A percentile compares a stretch with the other conserved stretches of the same genome.
These are phyloP conservation scores for Amylostereum areolatum DNA, from an alignment of 1,284 basidiomycete species.

Conservation along the genomic window DNA sequence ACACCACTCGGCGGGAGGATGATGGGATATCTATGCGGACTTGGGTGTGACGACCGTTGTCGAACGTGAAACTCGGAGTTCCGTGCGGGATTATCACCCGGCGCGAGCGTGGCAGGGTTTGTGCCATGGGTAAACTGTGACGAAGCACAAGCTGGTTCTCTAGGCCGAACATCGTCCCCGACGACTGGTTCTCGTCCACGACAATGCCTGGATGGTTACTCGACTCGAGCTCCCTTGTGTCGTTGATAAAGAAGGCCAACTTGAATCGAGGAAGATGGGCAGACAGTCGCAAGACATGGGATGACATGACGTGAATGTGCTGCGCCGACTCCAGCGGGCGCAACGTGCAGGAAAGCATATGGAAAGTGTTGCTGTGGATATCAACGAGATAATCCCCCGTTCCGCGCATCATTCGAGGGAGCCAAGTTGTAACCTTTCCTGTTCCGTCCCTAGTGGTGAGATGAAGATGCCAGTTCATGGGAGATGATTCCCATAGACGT, in stretches of 20 bases:
- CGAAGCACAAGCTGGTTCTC: slow-evolving; percentile 33
- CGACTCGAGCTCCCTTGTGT: slow-evolving; percentile 23
- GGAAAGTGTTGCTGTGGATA: slow-evolving; percentile 25
- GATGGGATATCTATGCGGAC: slow-evolving; percentile 10
- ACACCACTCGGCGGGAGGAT: slow-evolving; percentile 3
- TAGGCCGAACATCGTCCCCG: slow-evolving; percentile 34
- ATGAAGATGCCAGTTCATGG: slow-evolving; percentile 20
- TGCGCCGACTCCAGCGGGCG: slow-evolving; percentile 24
- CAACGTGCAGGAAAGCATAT: slow-evolving; percentile 24
- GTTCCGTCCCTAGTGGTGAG: slow-evolving; percentile 2
- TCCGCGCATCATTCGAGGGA: background rate
- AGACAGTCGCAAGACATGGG: background rate
- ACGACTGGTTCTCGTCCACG: slow-evolving; percentile 27
- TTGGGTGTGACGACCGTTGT: slow-evolving; percentile 7
- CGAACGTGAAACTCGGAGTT: slow-evolving; percentile 5
- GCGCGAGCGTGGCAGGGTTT: slow-evolving; percentile 15
- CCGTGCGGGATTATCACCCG: slow-evolving; percentile 32
- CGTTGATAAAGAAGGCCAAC: slow-evolving; percentile 29
- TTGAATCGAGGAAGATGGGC: slow-evolving; percentile 28
- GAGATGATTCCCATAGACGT: slow-evolving; percentile 16
- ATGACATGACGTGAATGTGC: slow-evolving; percentile 3
- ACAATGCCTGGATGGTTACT: slow-evolving; percentile 29
- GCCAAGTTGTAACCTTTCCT: background rate
- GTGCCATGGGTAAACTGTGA: slow-evolving; percentile 5
- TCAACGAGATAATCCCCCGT: slow-evolving; percentile 16